Percentiles rank a stretch among this genome's conserved stretches.
phyloP scores from a whole-genome alignment of 805 yeast genomes.

The Saturnispora dispora region DNA sequence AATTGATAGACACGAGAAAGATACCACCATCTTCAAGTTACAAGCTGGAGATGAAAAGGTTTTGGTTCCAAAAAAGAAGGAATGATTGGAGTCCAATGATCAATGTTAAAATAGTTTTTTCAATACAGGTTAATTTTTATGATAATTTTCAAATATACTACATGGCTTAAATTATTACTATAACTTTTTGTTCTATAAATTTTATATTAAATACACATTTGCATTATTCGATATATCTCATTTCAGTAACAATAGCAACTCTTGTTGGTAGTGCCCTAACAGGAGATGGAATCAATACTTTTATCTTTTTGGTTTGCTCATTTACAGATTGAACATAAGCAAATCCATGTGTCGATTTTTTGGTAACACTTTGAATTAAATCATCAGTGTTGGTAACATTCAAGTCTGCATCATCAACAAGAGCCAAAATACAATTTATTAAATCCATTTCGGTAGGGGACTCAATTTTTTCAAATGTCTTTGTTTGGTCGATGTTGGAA shows the following conservation, averaged over 20 bases:
- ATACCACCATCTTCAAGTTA: constrained; percentile 31
- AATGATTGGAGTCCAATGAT: not conserved
- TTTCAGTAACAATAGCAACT: constrained; percentile 64
- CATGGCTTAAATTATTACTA: not conserved
- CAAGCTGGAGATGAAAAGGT: constrained; percentile 32
- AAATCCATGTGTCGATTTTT: constrained; percentile 55
- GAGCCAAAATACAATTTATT: constrained; percentile 59
- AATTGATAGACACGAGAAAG: constrained; percentile 39
- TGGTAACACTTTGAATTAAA: constrained; percentile 5
- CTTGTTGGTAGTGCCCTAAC: constrained; percentile 67
- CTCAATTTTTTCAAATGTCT: constrained; percentile 31
- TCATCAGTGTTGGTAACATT: constrained; percentile 16
- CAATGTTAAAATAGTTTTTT: not conserved
- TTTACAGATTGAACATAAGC: constrained; percentile 54
- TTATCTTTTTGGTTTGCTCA: constrained; percentile 59
- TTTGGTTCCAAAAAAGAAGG: constrained; percentile 18
- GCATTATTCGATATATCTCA: constrained; percentile 68
- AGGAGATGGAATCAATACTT: constrained; percentile 78
- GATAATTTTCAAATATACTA: not conserved
- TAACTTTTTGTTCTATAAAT: not conserved
- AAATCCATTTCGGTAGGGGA: constrained; percentile 33
- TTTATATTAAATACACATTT: not conserved
- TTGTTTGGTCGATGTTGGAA: constrained; percentile 10
- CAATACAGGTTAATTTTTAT: not conserved
- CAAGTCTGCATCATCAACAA: constrained; percentile 21